phyloP scores from a whole-genome alignment of 805 yeast genomes.

The Kuraishia piskuri region DNA sequence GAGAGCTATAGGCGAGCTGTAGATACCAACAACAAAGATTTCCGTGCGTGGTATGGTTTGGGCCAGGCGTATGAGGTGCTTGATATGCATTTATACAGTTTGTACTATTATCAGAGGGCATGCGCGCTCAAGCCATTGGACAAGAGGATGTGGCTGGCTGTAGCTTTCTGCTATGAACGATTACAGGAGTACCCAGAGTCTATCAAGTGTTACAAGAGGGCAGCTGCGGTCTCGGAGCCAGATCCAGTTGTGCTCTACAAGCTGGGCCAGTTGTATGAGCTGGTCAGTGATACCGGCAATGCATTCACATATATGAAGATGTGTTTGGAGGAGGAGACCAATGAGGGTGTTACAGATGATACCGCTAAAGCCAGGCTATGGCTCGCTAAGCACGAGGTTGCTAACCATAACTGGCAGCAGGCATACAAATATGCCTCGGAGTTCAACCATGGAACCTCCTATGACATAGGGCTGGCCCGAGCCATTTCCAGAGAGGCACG shows the following conservation, averaged over 20 bases:
- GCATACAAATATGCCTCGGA: constrained; percentile 72
- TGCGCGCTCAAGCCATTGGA: constrained; percentile 83
- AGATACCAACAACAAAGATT: constrained; percentile 81
- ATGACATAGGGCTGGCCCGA: constrained; percentile 84
- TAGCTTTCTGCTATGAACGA: constrained; percentile 83
- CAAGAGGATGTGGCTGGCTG: constrained; percentile 93
- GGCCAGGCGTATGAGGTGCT: constrained; percentile 97
- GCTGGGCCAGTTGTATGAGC: constrained; percentile 60
- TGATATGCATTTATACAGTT: constrained; percentile 88
- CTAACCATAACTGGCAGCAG: constrained; percentile 44
- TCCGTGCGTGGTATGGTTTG: constrained; percentile 95
- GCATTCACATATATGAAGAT: constrained; percentile 58
- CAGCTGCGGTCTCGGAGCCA: constrained; percentile 44
- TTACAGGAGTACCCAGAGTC: constrained; percentile 65
- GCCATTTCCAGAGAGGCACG: constrained; percentile 74
- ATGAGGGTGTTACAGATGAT: constrained; percentile 64
- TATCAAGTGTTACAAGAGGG: constrained; percentile 73
- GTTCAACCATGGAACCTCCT: constrained; percentile 65
- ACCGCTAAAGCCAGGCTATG: constrained; percentile 77
- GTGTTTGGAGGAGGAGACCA: constrained; percentile 55
- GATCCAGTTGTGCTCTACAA: constrained; percentile 53
- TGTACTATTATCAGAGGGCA: constrained; percentile 88
- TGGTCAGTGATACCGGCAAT: constrained; percentile 38
- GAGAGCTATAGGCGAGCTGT: constrained; percentile 92
- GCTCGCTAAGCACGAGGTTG: constrained; percentile 68